Evolutionary conservation across 192 early-diverging fungal species (phyloP), one percentile per base, ranked within the genome.

Genomic region (Glomus cerebriforme): DNA sequence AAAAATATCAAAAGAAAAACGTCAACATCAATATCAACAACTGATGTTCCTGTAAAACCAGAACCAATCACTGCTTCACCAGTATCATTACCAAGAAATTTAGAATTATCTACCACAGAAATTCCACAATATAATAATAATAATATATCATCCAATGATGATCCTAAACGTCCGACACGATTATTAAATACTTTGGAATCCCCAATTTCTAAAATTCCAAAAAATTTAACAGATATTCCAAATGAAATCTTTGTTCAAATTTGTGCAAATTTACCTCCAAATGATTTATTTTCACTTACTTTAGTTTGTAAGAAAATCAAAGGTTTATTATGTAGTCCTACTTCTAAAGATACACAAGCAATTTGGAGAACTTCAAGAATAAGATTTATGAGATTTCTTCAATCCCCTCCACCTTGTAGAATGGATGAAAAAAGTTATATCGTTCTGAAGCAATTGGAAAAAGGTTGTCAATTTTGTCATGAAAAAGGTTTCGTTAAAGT

Each of bases 391-490:
- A 27, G 29, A 35, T 34, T 31, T 6, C 34, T 75, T 27, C 73
- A 75, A 45, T 62, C 13, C 9, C 17, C 27, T 5, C 73, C 73
- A 12, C 73, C 73, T 27, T 0, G 2, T 6, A 10, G 32, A 24
- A 39, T 75, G 59, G 34, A 34, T 47, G 73, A 75, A 47, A 75
- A 63, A 62, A n/a, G n/a, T 60, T 75, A 75, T 62, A 39, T 75
- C 26, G 27, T 37, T 24, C 15, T 75, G 13, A 49, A 26, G 1
- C 37, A 35, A 63, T 27, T 75, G 35, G 58, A 37, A 24, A 62
- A 63, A 17, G 73, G 73, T 31, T 75, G 73, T 75, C 73, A 75
- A 75, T 75, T 75, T 75, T 75, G 73, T 62, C 32, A 60, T 15
- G 37, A 24, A 39, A 59, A 19, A 9, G 37, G 31, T 13, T 54